A percentile compares a stretch with the other conserved stretches of the same genome.
Conservation (phyloP, 2,329 filamentous ascomycete species). For the Neofusicoccum sp. region DNA sequence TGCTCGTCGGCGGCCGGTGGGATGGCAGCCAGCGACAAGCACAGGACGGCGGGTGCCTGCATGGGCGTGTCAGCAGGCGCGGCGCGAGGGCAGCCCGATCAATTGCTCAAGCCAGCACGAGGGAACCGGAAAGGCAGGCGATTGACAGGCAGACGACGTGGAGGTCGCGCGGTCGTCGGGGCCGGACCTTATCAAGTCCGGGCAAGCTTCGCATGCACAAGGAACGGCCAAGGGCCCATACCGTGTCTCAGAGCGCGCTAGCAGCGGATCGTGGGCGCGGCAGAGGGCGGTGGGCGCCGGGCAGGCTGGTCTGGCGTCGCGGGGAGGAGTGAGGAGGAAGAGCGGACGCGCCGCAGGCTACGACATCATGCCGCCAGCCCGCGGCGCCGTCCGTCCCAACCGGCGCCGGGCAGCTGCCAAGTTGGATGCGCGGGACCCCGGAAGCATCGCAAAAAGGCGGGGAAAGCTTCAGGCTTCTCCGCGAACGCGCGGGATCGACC, state of each 20-base stretch:
- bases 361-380: conserved; percentile 2
- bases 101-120: not conserved
- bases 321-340: conserved; percentile 3
- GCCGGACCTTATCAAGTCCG: conserved; percentile 2
- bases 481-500: conserved; percentile 11
- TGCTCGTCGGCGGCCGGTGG: not conserved
- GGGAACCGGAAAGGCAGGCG: not conserved
- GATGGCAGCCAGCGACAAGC: not conserved
- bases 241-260: conserved; percentile 4
- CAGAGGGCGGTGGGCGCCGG: not conserved
- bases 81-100: not conserved
- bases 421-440: conserved; percentile 15
- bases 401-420: conserved; percentile 7
- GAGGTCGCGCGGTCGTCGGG: conserved; percentile 9
- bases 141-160: not conserved
- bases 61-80: not conserved
- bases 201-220: not conserved
- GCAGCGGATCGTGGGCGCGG: not conserved
- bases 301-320: not conserved
- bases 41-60: not conserved
- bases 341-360: not conserved
- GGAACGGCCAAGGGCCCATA: conserved; percentile 2
- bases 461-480: conserved; percentile 16
- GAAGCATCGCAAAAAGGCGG: conserved; percentile 16
- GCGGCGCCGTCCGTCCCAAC: conserved; percentile 11